Evolutionary conservation across 192 early-diverging fungal species (phyloP).

Genomic region (Phycomyces nitens): DNA sequence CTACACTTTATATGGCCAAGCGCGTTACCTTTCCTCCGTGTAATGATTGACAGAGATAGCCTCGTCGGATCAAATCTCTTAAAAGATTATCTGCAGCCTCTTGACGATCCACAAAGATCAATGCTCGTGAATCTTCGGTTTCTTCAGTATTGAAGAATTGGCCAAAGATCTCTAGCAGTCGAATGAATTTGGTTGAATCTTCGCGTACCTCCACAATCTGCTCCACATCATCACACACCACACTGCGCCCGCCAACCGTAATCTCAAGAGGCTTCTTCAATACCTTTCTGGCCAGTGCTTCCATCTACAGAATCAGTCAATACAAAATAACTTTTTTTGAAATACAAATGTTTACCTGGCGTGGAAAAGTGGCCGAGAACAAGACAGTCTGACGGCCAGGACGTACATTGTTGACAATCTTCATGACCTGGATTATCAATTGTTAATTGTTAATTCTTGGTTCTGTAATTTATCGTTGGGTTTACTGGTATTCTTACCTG

Average conservation of each 20-base stretch:
- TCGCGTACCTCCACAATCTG: constrained; percentile 89
- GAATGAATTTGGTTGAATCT: constrained; percentile 81
- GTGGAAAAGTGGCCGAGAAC: constrained; percentile 94
- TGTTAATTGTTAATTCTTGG: too few species aligned
- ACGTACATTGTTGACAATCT: constrained; percentile 89
- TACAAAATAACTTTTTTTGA: neutral
- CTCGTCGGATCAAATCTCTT: constrained; percentile 75
- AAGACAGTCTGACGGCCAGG: constrained; percentile 85
- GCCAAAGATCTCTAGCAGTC: constrained; percentile 86
- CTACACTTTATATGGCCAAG: neutral
- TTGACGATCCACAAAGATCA: constrained; percentile 96
- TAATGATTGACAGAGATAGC: constrained; percentile 85
- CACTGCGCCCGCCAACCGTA: constrained; percentile 89
- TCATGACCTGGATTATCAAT: constrained; percentile 70
- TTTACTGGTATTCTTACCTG: constrained; percentile 47
- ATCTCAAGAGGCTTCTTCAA: constrained; percentile 89
- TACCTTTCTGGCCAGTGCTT: constrained; percentile 90
- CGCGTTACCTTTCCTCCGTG: constrained; percentile 86
- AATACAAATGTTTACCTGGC: constrained; percentile 55
- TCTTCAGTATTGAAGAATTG: constrained; percentile 68
- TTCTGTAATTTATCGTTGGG: neutral
- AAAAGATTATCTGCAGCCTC: constrained; percentile 91
- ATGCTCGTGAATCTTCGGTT: constrained; percentile 60
- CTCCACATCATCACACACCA: constrained; percentile 82
- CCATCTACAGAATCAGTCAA: constrained; percentile 59